Evolutionary conservation across 2,329 filamentous ascomycete genomes (phyloP).

Genomic region (Hypoxylon sp.): DNA sequence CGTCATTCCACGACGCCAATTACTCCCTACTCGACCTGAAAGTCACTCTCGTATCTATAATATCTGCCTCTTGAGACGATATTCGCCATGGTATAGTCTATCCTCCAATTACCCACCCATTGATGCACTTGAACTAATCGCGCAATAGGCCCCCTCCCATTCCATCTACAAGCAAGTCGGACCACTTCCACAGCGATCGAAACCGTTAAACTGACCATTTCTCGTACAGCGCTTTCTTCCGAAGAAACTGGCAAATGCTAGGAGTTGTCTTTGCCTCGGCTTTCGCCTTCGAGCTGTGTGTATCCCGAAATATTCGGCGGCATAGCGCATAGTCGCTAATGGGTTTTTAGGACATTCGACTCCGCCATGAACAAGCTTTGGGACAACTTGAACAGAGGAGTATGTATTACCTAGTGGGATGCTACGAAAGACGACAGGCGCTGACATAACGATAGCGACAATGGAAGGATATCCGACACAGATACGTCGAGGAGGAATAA

Average conservation of each 20-base stretch:
- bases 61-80: slow-evolving; percentile 18
- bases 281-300: slow-evolving; percentile 95
- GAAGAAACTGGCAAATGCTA: slow-evolving; percentile 90
- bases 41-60: not conserved
- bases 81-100: slow-evolving; percentile 68
- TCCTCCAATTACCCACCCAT: slow-evolving; percentile 26
- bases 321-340: slow-evolving; percentile 52
- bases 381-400: slow-evolving; percentile 92
- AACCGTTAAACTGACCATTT: slow-evolving; percentile 46
- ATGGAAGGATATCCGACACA: slow-evolving; percentile 99
- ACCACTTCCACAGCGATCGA: slow-evolving; percentile 40
- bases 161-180: slow-evolving; percentile 72
- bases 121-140: slow-evolving; percentile 52
- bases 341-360: slow-evolving; percentile 80
- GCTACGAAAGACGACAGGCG: slow-evolving; percentile 9
- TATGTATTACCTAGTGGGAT: slow-evolving; percentile 66
- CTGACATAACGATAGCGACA: slow-evolving; percentile 77
- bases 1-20: slow-evolving; percentile 24
- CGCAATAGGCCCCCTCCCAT: slow-evolving; percentile 59
- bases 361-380: slow-evolving; percentile 85
- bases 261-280: slow-evolving; percentile 87
- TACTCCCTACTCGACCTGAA: slow-evolving; percentile 5
- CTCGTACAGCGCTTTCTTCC: slow-evolving; percentile 79
- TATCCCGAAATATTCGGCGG: slow-evolving; percentile 45
- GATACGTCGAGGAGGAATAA: slow-evolving; percentile 78